Conservation (phyloP, 1,139 yeast species). For the Blastobotrys arbuscula region DNA sequence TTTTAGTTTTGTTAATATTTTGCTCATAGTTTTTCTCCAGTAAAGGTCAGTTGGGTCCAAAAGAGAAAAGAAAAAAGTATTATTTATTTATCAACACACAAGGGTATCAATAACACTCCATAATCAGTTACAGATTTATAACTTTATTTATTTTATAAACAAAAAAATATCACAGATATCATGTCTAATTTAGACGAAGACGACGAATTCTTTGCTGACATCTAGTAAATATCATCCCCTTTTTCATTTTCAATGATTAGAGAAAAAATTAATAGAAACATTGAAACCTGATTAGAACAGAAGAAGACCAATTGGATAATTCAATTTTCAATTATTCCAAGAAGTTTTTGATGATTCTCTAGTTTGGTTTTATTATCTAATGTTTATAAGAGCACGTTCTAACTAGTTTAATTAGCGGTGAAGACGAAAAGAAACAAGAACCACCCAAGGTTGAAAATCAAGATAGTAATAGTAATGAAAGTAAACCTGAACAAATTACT, state of each 20-base stretch:
- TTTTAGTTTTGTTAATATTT: too few relatives aligned
- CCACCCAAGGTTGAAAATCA: not conserved
- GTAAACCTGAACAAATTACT: not conserved
- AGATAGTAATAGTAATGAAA: not conserved
- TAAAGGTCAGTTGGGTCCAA: too few relatives aligned
- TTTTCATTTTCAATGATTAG: not conserved
- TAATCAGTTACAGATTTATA: conserved; percentile 1
- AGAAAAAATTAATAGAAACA: not conserved
- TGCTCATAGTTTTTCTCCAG: too few relatives aligned
- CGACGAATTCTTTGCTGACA: conserved; percentile 75
- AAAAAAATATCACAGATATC: conserved; percentile 2
- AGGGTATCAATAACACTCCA: too few relatives aligned
- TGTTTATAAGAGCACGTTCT: not conserved
- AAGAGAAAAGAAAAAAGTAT: too few relatives aligned
- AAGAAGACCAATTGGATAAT: not conserved
- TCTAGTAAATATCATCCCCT: conserved; percentile 41
- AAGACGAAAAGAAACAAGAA: conserved; percentile 5
- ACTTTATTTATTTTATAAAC: not conserved
- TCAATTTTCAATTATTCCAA: conserved; percentile 2
- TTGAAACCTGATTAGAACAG: not conserved
- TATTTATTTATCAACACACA: too few relatives aligned
- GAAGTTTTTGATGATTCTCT: conserved; percentile 3
- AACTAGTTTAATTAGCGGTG: conserved; percentile 5
- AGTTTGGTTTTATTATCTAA: conserved; percentile 7
- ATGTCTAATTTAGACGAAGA: conserved; percentile 75